phyloP scores from a whole-genome alignment of 2,329 filamentous ascomycete genomes.

The Elsinoe perseae region DNA sequence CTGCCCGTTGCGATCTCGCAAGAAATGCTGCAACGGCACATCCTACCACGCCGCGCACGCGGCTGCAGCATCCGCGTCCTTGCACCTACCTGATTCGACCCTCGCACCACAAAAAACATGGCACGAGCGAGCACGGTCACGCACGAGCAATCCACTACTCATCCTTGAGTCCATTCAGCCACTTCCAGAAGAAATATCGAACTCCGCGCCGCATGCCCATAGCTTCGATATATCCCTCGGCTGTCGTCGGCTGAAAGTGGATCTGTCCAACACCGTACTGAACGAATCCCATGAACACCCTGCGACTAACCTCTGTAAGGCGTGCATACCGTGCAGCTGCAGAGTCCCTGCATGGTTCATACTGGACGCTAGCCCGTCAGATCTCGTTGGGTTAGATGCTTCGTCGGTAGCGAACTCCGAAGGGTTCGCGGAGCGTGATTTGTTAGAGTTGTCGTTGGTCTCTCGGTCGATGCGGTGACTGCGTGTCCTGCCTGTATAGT shows the following conservation, averaged over 20 bases:
- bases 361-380: background rate
- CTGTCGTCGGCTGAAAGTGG: conserved; percentile 7
- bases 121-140: background rate
- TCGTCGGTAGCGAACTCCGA: conserved; percentile 9
- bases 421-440: background rate
- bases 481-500: background rate
- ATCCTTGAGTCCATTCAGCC: background rate
- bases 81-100: background rate
- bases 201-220: background rate
- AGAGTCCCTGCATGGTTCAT: background rate
- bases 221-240: background rate
- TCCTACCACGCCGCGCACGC: background rate
- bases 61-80: background rate
- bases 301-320: too few relatives aligned
- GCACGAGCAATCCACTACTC: background rate
- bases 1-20: background rate
- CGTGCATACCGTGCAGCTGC: background rate
- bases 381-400: background rate
- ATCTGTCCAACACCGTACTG: too few relatives aligned
- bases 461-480: background rate
- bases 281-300: too few relatives aligned
- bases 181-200: background rate
- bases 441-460: background rate
- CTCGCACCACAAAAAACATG: background rate
- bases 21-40: background rate